These are phyloP conservation scores for Aspergillus luchuensis DNA, from an alignment of 2,329 filamentous ascomycete species.

Conservation along the genomic window DNA sequence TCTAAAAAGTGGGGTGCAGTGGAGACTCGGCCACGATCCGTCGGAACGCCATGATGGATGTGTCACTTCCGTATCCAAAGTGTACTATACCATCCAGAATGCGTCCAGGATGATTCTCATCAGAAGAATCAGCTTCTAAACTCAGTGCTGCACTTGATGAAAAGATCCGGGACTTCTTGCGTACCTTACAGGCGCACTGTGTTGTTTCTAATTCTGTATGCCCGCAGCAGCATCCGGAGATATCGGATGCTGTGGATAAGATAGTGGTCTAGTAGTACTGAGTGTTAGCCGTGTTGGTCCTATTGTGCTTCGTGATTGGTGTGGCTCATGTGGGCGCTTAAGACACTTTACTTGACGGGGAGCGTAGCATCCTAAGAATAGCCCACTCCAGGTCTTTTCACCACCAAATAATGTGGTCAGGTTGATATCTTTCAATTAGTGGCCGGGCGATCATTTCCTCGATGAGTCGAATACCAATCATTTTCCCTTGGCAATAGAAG, in stretches of 20 bases:
- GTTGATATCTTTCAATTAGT: neutral
- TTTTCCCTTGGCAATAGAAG: neutral
- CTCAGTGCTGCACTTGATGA: too few species aligned
- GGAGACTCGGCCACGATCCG: neutral
- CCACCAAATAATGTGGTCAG: neutral
- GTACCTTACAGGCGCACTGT: neutral
- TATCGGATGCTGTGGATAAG: neutral
- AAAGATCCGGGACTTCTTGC: neutral
- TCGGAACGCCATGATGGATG: slow-evolving; percentile 1
- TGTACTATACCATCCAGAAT: neutral
- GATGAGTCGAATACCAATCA: neutral
- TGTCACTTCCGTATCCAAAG: neutral
- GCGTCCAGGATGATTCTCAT: too few species aligned
- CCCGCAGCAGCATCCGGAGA: neutral
- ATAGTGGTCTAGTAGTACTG: neutral
- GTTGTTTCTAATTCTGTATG: neutral
- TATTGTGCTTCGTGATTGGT: neutral
- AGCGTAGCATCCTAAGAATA: slow-evolving; percentile 13
- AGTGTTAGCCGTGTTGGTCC: neutral
- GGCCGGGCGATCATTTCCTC: slow-evolving; percentile 14
- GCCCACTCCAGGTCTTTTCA: neutral
- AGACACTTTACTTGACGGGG: neutral
- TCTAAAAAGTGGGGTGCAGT: slow-evolving; percentile 6
- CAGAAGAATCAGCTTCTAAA: too few species aligned
- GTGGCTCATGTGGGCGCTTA: neutral